phyloP scores from a whole-genome alignment of 306 rosid genomes.

The Sindora glabra region DNA sequence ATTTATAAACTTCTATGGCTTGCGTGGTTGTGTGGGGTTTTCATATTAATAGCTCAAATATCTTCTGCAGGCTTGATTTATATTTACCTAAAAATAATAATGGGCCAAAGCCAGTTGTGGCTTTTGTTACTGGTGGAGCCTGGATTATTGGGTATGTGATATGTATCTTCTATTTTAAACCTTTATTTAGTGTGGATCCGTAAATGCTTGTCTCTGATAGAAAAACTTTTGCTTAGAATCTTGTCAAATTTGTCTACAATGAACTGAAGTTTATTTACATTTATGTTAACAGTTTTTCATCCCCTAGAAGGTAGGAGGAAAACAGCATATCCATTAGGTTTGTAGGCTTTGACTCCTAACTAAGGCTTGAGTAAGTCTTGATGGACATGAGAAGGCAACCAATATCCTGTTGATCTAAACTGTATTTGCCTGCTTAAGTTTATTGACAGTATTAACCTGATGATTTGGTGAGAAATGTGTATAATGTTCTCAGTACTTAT shows the following conservation, averaged over 20 bases:
- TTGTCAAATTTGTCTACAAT: neutral
- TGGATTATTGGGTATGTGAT: constrained; percentile 55
- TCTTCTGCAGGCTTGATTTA: constrained; percentile 39
- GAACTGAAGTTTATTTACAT: neutral
- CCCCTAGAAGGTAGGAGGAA: neutral
- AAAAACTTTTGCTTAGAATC: too few species aligned
- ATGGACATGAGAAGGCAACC: neutral
- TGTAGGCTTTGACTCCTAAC: neutral
- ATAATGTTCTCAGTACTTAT: too few species aligned
- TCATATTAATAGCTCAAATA: neutral
- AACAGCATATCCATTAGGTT: neutral
- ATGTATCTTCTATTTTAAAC: neutral
- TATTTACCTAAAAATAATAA: constrained; percentile 36
- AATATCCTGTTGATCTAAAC: neutral
- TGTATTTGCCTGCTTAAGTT: too few species aligned
- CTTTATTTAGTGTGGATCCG: too few species aligned
- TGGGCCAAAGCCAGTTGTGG: constrained; percentile 46
- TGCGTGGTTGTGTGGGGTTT: neutral
- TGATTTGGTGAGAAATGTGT: too few species aligned
- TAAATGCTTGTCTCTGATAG: too few species aligned
- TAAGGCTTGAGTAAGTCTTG: neutral
- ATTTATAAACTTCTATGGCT: neutral
- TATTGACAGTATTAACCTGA: too few species aligned
- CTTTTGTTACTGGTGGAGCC: constrained; percentile 57
- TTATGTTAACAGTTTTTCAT: too few species aligned